Evolutionary conservation across 768 basidiomycete genomes (phyloP), one percentile per base, ranked within the genome.

Genomic region (Macrolepiota albuminosa): DNA sequence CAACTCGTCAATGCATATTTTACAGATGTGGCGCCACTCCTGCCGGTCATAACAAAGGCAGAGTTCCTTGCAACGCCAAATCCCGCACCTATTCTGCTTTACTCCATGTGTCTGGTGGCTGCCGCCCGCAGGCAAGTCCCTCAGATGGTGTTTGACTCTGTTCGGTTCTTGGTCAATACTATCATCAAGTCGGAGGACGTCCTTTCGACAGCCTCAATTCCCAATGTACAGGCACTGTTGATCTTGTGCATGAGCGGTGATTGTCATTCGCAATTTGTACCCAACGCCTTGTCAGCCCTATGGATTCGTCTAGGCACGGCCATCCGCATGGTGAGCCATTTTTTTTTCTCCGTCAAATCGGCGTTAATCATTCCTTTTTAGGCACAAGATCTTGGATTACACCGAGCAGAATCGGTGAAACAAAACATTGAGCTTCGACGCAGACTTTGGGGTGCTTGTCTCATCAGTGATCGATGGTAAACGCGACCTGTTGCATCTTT

Each of bases 341-440:
- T 10, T 50, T 39, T 59, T 13, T 8, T 5, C 18, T 21, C 33
- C 3, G 8, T 61, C 40, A 62, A 42, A 53, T 60, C 29, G 4
- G 21, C 21, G 6, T n/a, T 43, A 26, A 3, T 54, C 18, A 67
- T 52, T 36, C 37, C 57, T 14, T 62, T 21, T 33, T 63, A 94
- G 95, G 97, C 96, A 4, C 97, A 99, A 76, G 96, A 98, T 70
- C 80, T 99, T 33, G 97, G 97, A 3, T 74, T 99, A 54, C 96
- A 98, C 72, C 84, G 97, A 29, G 92, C 95, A 48, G 93, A 95
- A 71, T 87, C 89, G 0, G 86, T 89, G 46, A 90, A 86, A 66
- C 87, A 88, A 69, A 83, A 87, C 63, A 84, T 98, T 51, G 95
- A 95, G 71, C 79, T 95, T 46, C 80, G 95, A 56, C 82, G 97